phyloP scores from a whole-genome alignment of 768 basidiomycete genomes.

The Roridomyces roridus region DNA sequence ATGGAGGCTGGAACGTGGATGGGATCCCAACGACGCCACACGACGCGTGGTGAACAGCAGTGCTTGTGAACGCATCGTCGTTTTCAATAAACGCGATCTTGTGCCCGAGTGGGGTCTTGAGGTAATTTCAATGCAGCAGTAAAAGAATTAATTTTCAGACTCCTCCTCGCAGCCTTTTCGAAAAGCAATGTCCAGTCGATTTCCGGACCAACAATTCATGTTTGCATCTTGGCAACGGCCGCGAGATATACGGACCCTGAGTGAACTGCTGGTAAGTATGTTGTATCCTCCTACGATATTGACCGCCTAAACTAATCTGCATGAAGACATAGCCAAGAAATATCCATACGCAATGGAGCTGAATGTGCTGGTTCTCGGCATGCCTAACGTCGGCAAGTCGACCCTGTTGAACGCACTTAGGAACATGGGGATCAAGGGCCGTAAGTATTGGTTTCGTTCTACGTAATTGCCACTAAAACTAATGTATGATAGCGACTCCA shows the following conservation, averaged over 20 bases:
- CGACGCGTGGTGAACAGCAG: constrained; percentile 45
- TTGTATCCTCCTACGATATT: constrained; percentile 30
- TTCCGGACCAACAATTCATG: constrained; percentile 70
- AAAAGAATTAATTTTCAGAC: constrained; percentile 21
- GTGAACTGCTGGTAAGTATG: constrained; percentile 77
- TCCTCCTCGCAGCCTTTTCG: constrained; percentile 68
- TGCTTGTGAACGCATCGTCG: constrained; percentile 84
- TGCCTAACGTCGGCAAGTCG: constrained; percentile 99
- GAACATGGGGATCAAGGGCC: constrained; percentile 84
- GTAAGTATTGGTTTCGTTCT: constrained; percentile 42
- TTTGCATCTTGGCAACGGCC: constrained; percentile 77
- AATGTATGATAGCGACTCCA: constrained; percentile 59
- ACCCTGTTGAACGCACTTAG: constrained; percentile 91
- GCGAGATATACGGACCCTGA: constrained; percentile 68
- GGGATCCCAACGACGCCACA: constrained; percentile 49
- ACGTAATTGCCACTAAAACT: constrained; percentile 18
- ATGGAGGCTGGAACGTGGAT: constrained; percentile 75
- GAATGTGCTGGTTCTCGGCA: constrained; percentile 93
- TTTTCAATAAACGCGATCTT: constrained; percentile 93
- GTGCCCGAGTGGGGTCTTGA: constrained; percentile 88
- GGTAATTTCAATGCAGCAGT: constrained; percentile 51
- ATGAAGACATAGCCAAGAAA: constrained; percentile 68
- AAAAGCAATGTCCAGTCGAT: constrained; percentile 70
- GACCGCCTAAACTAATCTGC: constrained; percentile 4
- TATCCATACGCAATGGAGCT: constrained; percentile 76